phyloP scores from a whole-genome alignment of 192 early-diverging fungal genomes.

The Phlyctochytrium bullatum region DNA sequence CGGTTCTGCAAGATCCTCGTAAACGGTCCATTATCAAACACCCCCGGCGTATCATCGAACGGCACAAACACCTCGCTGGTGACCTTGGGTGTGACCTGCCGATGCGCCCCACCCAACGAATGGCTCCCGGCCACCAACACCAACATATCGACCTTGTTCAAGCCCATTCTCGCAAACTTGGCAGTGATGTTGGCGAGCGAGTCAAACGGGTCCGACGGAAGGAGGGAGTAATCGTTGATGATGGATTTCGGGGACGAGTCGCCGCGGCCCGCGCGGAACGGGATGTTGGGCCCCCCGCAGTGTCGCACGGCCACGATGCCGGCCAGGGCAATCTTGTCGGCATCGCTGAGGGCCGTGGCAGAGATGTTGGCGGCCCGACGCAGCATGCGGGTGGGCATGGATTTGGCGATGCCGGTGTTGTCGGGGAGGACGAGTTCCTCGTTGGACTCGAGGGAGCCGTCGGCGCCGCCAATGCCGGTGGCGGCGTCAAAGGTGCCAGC shows the following conservation, averaged over 20 bases:
- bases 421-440: neutral
- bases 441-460: slow-evolving; percentile 13
- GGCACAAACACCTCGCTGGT: slow-evolving; percentile 28
- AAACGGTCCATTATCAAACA: slow-evolving; percentile 42
- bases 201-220: slow-evolving; percentile 15
- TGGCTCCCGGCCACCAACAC: slow-evolving; percentile 29
- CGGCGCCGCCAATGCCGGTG: slow-evolving; percentile 16
- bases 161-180: slow-evolving; percentile 13
- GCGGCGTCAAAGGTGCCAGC: slow-evolving; percentile 17
- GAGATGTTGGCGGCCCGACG: neutral
- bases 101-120: slow-evolving; percentile 28
- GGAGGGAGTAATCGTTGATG: neutral
- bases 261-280: slow-evolving; percentile 15
- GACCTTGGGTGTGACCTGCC: slow-evolving; percentile 18
- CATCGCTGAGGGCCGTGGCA: no score
- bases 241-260: slow-evolving; percentile 1
- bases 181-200: neutral
- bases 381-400: slow-evolving; percentile 5
- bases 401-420: slow-evolving; percentile 5
- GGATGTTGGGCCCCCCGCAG: slow-evolving; percentile 34
- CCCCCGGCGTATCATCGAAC: slow-evolving; percentile 34
- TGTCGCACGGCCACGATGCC: slow-evolving; percentile 22
- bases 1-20: slow-evolving; percentile 21
- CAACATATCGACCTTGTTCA: slow-evolving; percentile 26
- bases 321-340: slow-evolving; percentile 36